Evolutionary conservation across 805 yeast species (phyloP), one percentile per base, ranked within the genome.

Genomic region (Komagataella mondaviorum): DNA sequence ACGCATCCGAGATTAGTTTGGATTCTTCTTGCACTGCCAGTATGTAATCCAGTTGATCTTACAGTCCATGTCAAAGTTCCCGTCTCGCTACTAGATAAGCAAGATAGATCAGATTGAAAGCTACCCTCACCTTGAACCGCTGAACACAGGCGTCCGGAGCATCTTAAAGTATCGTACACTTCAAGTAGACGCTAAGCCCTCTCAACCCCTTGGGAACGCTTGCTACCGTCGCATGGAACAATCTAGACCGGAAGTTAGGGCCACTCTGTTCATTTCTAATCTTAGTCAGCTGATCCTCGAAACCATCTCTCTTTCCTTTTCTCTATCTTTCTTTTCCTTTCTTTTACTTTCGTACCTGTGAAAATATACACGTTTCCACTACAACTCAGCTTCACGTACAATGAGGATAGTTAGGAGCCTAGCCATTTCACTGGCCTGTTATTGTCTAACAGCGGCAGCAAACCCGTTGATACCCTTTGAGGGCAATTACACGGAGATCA

Each of bases 401-500:
- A 30, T 30, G 39, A 30, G 39, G 39, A 30, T 30, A 8, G n/a
- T 10, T 8, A 30, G 39, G 39, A 30, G 39, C 39, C 14, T 30
- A 30, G 39, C 39, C 14, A 8, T 30, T 10, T 4, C 39, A 30
- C 4, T 30, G 14, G n/a, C 39, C 39, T 30, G 39, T 30, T 10
- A 30, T 30, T 30, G 39, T 30, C 4, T 30, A 8, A 30, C 39
- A 10, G 39, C n/a, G n/a, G 10, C 14, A 30, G 39, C 39, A 30
- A 30, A 30, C 39, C 39, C 39, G 5, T 14, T 10, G 14, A 30
- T 30, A 12, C 39, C 39, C 14, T 30, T 30, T 30, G 39, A 30
- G 14, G 39, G 39, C n/a, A 30, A 30, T 14, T 30, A 30, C 39
- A 30, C 39, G 14, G 39, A 30, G 39, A 63, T 23, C 39, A 30